phyloP scores from a whole-genome alignment of 805 yeast genomes.

The Yarrowia sp. region DNA sequence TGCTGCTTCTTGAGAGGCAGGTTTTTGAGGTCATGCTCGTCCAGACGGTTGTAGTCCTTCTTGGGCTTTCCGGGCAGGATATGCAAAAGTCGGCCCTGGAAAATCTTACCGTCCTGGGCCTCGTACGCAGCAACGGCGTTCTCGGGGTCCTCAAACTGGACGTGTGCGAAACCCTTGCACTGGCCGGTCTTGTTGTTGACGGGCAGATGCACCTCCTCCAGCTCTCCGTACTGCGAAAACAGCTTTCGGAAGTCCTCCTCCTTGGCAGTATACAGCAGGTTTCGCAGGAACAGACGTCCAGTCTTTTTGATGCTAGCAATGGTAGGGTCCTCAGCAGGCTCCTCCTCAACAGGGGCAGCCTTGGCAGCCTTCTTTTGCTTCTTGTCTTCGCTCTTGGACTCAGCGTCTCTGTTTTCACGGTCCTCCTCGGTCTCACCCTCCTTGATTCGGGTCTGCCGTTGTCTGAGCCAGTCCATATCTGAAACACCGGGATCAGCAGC shows the following conservation, averaged over 20 bases:
- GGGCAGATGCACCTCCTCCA: slow-evolving; percentile 92
- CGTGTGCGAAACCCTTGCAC: slow-evolving; percentile 91
- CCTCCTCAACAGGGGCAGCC: slow-evolving; percentile 38
- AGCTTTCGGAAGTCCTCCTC: slow-evolving; percentile 77
- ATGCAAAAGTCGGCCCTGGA: slow-evolving; percentile 93
- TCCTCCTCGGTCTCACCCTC: slow-evolving; percentile 38
- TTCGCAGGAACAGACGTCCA: slow-evolving; percentile 86
- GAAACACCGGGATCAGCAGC: slow-evolving; percentile 63
- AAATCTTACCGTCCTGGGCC: slow-evolving; percentile 81
- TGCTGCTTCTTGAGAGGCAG: slow-evolving; percentile 91
- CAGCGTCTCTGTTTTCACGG: slow-evolving; percentile 11
- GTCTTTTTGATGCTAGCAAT: slow-evolving; percentile 63
- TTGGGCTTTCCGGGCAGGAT: slow-evolving; percentile 84
- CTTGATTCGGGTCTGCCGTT: slow-evolving; percentile 73
- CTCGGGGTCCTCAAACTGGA: slow-evolving; percentile 68
- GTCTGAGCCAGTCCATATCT: slow-evolving; percentile 87
- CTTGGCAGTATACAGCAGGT: slow-evolving; percentile 76
- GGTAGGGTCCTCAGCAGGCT: slow-evolving; percentile 56
- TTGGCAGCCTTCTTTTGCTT: slow-evolving; percentile 45
- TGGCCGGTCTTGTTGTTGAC: slow-evolving; percentile 87
- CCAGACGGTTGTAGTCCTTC: slow-evolving; percentile 74
- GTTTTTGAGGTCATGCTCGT: slow-evolving; percentile 89
- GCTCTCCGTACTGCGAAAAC: slow-evolving; percentile 70
- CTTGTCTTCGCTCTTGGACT: slow-evolving; percentile 4
- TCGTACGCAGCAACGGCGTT: slow-evolving; percentile 80